Conservation (phyloP, 2,329 filamentous ascomycete species). For the Mycosphaerella sp. region DNA sequence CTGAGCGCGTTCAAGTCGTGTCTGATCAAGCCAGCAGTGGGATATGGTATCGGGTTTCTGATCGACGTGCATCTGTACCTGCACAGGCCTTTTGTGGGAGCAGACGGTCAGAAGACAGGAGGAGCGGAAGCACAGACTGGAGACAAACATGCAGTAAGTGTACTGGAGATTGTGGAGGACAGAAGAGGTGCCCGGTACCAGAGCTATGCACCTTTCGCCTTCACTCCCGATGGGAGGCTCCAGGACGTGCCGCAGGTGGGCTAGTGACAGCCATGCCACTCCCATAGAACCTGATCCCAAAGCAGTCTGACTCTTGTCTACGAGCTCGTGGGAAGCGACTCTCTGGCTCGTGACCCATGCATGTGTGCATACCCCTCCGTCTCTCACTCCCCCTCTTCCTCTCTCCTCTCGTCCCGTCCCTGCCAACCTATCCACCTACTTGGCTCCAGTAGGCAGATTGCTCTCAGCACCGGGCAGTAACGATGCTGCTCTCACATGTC, state of each 20-base stretch:
- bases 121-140: constrained; percentile 10
- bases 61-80: constrained; percentile 41
- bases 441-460: constrained; percentile 22
- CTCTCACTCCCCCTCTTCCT: neutral
- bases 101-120: constrained; percentile 15
- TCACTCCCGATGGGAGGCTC: constrained; percentile 20
- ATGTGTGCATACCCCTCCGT: neutral
- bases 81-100: constrained; percentile 29
- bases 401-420: neutral
- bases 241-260: constrained; percentile 5
- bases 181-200: constrained; percentile 35
- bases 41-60: constrained; percentile 34
- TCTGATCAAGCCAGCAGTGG: constrained; percentile 35
- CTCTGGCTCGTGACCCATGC: neutral
- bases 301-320: constrained; percentile 1
- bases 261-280: neutral
- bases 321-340: neutral
- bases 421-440: constrained; percentile 1
- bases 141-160: constrained; percentile 28
- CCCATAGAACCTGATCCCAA: neutral
- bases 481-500: constrained; percentile 42
- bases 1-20: constrained; percentile 41
- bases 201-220: constrained; percentile 34
- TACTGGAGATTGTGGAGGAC: constrained; percentile 43
- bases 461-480: constrained; percentile 36